phyloP scores from a whole-genome alignment of 352 stramenopile genomes.

The Phytophthora ramorum region DNA sequence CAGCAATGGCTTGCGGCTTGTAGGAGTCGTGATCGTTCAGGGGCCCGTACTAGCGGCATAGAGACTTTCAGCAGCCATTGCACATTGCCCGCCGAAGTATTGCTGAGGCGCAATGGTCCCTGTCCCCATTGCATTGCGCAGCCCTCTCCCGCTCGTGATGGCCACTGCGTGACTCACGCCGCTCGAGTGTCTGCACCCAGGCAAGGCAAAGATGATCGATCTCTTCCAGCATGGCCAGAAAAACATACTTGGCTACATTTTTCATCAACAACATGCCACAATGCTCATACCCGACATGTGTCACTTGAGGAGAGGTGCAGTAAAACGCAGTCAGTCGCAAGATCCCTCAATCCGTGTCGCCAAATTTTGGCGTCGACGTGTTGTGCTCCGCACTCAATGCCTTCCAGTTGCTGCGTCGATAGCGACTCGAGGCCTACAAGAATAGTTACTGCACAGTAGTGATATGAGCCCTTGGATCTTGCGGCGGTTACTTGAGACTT shows the following conservation, averaged over 20 bases:
- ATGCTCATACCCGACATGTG: neutral
- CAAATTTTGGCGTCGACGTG: no score
- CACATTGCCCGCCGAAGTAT: neutral
- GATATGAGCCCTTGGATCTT: conserved; percentile 18
- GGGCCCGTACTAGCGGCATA: neutral
- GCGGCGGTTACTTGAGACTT: neutral
- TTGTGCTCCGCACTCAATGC: no score
- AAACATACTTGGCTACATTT: conserved; percentile 29
- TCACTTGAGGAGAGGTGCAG: no score
- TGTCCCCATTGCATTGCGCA: no score
- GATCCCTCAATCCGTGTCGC: no score
- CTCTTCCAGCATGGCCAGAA: conserved; percentile 26
- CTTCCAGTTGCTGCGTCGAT: neutral
- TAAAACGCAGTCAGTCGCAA: no score
- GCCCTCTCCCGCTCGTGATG: no score
- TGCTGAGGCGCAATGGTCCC: neutral
- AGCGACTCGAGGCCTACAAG: neutral
- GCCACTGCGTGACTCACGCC: no score
- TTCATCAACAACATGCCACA: neutral
- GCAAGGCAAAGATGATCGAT: no score
- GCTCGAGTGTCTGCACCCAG: no score
- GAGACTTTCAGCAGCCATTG: neutral
- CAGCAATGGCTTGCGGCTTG: neutral
- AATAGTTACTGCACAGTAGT: conserved; percentile 17
- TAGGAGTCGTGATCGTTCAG: no score